Conservation (phyloP, 148 eudicot species). For the Pharnaceum exiguum region DNA sequence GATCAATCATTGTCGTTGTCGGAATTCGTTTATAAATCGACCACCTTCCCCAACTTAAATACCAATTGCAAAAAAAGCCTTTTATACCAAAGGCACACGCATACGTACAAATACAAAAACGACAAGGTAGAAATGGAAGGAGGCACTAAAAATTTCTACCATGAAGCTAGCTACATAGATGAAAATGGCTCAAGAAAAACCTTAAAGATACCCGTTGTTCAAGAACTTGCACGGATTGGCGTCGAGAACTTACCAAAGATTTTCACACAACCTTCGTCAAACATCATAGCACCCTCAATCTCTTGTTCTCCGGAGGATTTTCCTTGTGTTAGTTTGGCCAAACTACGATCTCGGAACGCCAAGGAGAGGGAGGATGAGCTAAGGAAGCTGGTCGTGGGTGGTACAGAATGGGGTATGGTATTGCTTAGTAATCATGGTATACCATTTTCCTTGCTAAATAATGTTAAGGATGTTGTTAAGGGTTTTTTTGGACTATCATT, state of each 20-base stretch:
- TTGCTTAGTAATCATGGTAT: slow-evolving; percentile 26
- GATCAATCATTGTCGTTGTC: too few relatives aligned
- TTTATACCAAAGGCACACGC: too few relatives aligned
- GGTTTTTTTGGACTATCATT: slow-evolving; percentile 21
- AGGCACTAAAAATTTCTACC: neutral
- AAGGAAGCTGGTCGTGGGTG: slow-evolving; percentile 4
- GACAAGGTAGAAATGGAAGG: slow-evolving; percentile 4
- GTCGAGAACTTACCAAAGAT: slow-evolving; percentile 11
- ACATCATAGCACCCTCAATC: neutral
- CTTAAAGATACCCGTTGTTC: slow-evolving; percentile 21
- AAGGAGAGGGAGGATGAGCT: slow-evolving; percentile 10
- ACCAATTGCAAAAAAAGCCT: neutral
- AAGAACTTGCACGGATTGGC: slow-evolving; percentile 20
- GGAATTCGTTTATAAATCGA: too few relatives aligned
- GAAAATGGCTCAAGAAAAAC: slow-evolving; percentile 4
- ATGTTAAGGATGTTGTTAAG: slow-evolving; percentile 15
- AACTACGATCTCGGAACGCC: neutral
- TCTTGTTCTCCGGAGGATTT: slow-evolving; percentile 10
- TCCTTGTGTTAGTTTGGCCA: slow-evolving; percentile 14
- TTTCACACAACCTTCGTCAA: slow-evolving; percentile 7
- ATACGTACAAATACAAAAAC: neutral
- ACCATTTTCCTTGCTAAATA: slow-evolving; percentile 8
- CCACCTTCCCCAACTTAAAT: too few relatives aligned
- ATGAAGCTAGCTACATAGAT: slow-evolving; percentile 15
- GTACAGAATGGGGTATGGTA: slow-evolving; percentile 23